Conservation (phyloP, 108 stramenopile species). For the Mediolabrus comicus region DNA sequence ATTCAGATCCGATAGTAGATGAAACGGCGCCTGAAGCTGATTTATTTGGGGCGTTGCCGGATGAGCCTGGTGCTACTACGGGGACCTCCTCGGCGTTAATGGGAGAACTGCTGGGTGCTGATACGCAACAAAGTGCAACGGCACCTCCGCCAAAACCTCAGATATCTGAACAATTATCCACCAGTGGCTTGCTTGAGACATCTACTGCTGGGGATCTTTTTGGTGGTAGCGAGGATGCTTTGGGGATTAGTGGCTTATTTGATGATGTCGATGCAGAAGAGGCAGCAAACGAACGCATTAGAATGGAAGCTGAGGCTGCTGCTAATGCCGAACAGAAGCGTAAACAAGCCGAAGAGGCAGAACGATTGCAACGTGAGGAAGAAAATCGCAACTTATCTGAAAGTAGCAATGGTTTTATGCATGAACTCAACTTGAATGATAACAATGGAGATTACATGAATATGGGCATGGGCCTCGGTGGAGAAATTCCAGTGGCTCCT, state of each 20-base stretch:
- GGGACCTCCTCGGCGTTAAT: background rate
- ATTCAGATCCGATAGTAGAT: background rate
- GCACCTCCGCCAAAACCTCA: background rate
- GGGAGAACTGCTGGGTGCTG: conserved; percentile 3
- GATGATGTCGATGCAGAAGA: conserved; percentile 59
- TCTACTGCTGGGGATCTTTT: background rate
- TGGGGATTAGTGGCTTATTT: conserved; percentile 52
- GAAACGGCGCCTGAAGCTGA: conserved; percentile 31
- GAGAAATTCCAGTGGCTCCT: conserved; percentile 14
- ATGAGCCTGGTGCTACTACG: background rate
- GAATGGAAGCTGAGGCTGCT: conserved; percentile 13
- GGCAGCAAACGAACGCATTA: conserved; percentile 19
- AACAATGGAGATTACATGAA: conserved; percentile 5
- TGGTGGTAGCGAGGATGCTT: conserved; percentile 35
- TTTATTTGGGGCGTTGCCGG: conserved; percentile 38
- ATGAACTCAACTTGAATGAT: conserved; percentile 29
- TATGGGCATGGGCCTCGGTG: conserved; percentile 37
- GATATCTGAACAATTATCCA: background rate
- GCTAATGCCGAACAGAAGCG: conserved; percentile 11
- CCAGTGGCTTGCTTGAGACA: conserved; percentile 25
- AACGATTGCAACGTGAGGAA: conserved; percentile 7
- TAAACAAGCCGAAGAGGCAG: conserved; percentile 19
- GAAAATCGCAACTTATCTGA: background rate
- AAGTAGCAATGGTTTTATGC: conserved; percentile 16
- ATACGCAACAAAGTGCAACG: background rate